Conservation (phyloP, 225 moss, liverwort and hornwort species). For the Marchantia paleacea region DNA sequence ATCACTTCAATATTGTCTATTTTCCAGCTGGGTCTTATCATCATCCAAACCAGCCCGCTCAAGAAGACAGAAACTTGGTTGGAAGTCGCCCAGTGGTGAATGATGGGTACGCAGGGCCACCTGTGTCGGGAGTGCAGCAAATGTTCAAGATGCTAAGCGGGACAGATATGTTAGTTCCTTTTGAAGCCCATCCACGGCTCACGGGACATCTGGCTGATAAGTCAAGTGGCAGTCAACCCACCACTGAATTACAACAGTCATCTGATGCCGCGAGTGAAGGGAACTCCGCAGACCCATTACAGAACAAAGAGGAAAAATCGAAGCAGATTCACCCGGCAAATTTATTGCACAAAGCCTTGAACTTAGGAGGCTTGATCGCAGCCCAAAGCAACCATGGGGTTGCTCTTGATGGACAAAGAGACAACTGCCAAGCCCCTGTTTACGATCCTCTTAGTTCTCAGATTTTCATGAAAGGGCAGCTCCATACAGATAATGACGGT, state of each 20-base stretch:
- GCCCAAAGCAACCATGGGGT: constrained; percentile 20
- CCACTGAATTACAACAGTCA: background rate
- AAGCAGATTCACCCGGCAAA: constrained; percentile 9
- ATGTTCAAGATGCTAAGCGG: background rate
- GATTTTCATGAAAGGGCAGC: background rate
- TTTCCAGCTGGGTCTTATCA: constrained; percentile 14
- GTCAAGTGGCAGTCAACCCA: background rate
- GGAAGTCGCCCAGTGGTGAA: constrained; percentile 12
- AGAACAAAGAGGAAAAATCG: constrained; percentile 19
- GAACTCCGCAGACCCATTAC: background rate
- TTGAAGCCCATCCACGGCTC: constrained; percentile 5
- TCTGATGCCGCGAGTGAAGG: constrained; percentile 2
- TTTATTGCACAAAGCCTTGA: constrained; percentile 16
- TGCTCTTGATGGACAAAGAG: constrained; percentile 2
- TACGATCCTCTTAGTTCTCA: background rate
- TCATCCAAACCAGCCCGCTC: constrained; percentile 2
- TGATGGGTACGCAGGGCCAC: constrained; percentile 15
- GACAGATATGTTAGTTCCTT: constrained; percentile 4
- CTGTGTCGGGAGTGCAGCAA: constrained; percentile 25
- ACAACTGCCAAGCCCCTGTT: background rate
- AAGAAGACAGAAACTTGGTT: constrained; percentile 21
- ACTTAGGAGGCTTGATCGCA: constrained; percentile 3
- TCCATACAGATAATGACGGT: background rate
- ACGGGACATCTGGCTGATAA: constrained; percentile 4
- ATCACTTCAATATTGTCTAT: constrained; percentile 8